Evolutionary conservation across 768 basidiomycete species (phyloP).

Genomic region (Lentinula guzmanii): DNA sequence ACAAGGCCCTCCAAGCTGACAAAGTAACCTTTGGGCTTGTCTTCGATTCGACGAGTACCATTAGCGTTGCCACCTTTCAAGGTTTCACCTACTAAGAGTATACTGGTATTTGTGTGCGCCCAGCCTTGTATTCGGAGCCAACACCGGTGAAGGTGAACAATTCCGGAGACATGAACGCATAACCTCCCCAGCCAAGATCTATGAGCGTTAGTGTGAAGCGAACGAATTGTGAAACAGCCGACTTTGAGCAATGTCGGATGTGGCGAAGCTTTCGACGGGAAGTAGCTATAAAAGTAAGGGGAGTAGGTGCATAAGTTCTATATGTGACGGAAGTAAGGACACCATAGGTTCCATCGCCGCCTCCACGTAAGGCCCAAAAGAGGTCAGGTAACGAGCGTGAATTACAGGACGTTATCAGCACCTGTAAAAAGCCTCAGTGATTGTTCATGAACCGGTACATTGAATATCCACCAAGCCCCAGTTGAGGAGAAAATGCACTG

Average conservation of each 20-base stretch:
- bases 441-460: conserved; percentile 9
- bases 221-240: no score
- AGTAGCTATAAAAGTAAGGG: no score
- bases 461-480: conserved; percentile 41
- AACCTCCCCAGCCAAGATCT: no score
- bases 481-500: conserved; percentile 25
- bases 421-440: not conserved
- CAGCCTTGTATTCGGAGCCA: conserved; percentile 27
- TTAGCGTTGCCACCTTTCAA: conserved; percentile 8
- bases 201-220: no score
- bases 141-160: conserved; percentile 19
- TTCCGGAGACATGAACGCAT: not conserved
- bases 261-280: no score
- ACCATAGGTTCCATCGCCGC: no score
- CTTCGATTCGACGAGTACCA: conserved; percentile 8
- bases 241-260: no score
- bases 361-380: no score
- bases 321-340: no score
- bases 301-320: no score
- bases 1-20: conserved; percentile 17
- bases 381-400: not conserved
- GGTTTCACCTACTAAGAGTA: no score
- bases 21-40: conserved; percentile 15
- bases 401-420: conserved; percentile 3
- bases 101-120: conserved; percentile 21